Evolutionary conservation across 495 filamentous ascomycete species (phyloP).

Genomic region (Thermochaetoides thermophila): DNA sequence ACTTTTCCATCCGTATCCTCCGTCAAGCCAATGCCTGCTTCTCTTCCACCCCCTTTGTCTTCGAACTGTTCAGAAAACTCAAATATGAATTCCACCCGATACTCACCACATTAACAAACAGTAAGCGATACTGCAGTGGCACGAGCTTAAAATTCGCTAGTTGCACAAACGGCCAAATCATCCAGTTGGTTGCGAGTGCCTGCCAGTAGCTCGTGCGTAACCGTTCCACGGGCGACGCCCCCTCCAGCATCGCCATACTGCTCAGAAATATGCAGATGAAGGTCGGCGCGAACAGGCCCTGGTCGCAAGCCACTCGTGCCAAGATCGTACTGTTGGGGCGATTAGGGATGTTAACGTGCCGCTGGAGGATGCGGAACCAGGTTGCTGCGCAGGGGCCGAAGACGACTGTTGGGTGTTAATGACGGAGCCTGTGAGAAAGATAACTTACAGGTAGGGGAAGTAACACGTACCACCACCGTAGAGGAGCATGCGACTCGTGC

Average conservation of each 20-base stretch:
- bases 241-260: conserved; percentile 82
- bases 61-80: conserved; percentile 57
- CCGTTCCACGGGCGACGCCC: conserved; percentile 54
- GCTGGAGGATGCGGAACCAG: conserved; percentile 68
- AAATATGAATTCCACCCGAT: conserved; percentile 94
- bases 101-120: conserved; percentile 75
- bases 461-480: conserved; percentile 67
- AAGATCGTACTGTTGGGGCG: conserved; percentile 54
- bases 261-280: conserved; percentile 73
- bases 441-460: background rate
- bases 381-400: conserved; percentile 84
- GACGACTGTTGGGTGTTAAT: conserved; percentile 38
- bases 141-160: conserved; percentile 81
- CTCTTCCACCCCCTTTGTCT: no score
- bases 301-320: conserved; percentile 71
- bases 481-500: conserved; percentile 78
- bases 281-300: conserved; percentile 69
- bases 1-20: no score
- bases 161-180: conserved; percentile 89
- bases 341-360: conserved; percentile 47
- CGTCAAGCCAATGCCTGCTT: no score
- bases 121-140: conserved; percentile 68
- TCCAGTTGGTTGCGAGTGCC: conserved; percentile 70
- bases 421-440: background rate
- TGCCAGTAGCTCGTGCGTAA: conserved; percentile 48